Base-by-base conservation (phyloP, 192 early-diverging fungal species). In the Rhizophagus clarus region DNA sequence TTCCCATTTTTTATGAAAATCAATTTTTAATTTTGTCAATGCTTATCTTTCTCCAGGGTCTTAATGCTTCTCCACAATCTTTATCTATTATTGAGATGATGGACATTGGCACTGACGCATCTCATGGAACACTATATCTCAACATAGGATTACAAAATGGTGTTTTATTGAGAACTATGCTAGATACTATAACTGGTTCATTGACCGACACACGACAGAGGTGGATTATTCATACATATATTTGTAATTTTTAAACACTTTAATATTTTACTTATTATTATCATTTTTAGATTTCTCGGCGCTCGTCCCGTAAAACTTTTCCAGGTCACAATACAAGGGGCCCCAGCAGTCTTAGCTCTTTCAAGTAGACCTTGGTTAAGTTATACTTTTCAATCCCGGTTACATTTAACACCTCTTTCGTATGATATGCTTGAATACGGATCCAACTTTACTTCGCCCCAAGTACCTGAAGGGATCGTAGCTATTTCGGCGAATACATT, bases 131-230 rank as follows among this genome's bases (percentile, higher is more conserved):
- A 0, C 83, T 94, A 32, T 92, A 93, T 78, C 85, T 98, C 15
- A 93, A 96, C 81, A 94, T 95, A 76, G 98, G 98, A 66, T 87
- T 99, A 75, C 88, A 87, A 51, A 97, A 96, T 83, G 98, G 98
- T 72, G 87, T 98, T 34, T 84, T 98, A 49, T 83, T 98, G 68
- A 94, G 97, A 10, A 95, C 96, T 0, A 87, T 90, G 1, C 84
- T 99, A 45, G 98, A 99, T 80, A 91, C 82, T 10, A 87, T 92
- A 56, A 94, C 95, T 0, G 97, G 97, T 14, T 89, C 90, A 64
- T 83, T 99, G 31, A 92, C 90, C 15, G 95, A 96, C 61, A 89
- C 95, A 17, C 90, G 97, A 7, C 77, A 79, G 51, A 49, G 77
- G 75, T 77, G 64, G 26, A 20, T 7, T 20, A 37, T 20, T 37